These are phyloP conservation scores for Prunella vulgaris DNA, from an alignment of 257 asterid species.

Conservation along the genomic window DNA sequence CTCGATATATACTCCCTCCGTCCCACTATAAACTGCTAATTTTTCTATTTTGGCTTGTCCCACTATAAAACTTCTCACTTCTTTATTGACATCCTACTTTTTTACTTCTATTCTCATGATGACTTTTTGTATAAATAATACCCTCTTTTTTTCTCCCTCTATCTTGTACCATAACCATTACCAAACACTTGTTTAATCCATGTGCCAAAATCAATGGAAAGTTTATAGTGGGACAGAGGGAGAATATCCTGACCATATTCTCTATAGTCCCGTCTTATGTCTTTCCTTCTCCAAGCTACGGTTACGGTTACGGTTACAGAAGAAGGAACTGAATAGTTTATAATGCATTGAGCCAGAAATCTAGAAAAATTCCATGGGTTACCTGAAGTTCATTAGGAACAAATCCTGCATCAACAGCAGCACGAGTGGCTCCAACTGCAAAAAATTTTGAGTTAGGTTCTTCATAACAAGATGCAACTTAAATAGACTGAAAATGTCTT, in stretches of 20 bases:
- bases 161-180: no score
- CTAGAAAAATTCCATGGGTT: slow-evolving; percentile 8
- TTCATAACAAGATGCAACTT: slow-evolving; percentile 10
- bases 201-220: no score
- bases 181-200: no score
- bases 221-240: no score
- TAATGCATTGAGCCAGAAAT: background rate
- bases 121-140: no score
- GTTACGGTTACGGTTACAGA: background rate
- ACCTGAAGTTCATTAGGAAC: slow-evolving; percentile 99
- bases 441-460: slow-evolving; percentile 6
- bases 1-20: background rate
- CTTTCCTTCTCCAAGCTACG: background rate
- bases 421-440: slow-evolving; percentile 98
- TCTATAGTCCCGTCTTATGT: background rate
- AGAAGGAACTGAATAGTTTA: background rate
- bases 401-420: slow-evolving; percentile 97
- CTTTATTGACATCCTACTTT: no score
- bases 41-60: no score
- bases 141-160: no score
- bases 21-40: no score
- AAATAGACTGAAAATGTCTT: background rate
- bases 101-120: no score
- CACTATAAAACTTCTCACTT: no score
- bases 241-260: background rate